Evolutionary conservation across 2,329 filamentous ascomycete species (phyloP), one percentile per base, ranked within the genome.

Genomic region (Aureobasidium uvarum): DNA sequence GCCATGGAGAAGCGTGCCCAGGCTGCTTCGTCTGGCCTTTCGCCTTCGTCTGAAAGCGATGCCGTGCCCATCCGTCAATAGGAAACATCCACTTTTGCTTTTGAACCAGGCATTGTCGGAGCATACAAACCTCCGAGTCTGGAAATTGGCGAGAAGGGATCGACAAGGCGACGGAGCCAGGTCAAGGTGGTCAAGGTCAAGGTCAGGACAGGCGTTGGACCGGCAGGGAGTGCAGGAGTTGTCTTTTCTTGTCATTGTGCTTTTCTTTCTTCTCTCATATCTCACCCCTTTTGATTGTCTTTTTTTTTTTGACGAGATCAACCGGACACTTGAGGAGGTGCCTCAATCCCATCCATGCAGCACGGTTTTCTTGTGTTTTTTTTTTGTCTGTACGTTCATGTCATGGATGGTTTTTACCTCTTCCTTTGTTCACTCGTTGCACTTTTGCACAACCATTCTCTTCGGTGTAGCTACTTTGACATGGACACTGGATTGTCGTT

Each of bases 61-160:
- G 68, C 67, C 13, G 52, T 69, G 59, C 67, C 67, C 8, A 68
- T 69, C 38, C 67, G 67, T 25, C 62, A 59, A 62, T 68, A 56
- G 58, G 39, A 39, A 25, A 45, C 16, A 33, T 59, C 39, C 20
- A 5, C 10, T 18, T 39, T 14, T 14, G 52, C 54, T 31, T 58
- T 33, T 39, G 39, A 45, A 18, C 20, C 38, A 45, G 25, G 16
- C 16, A 31, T 10, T 38, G 3, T 31, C 10, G 28, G 20, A 3
- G 23, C 25, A 51, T 7, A 8, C 16, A 5, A 18, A 18, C 14
- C 28, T 51, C 48, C 28, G 25, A 33, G 4, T 51, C 7, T 20
- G 48, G 25, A 33, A 10, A n/a, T 51, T 51, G 48, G 25, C 48
- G 25, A 51, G 2, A n/a, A 33, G 8, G 25, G 46, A 28, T 28